Conservation (phyloP, 192 early-diverging fungal genomes). For the Backusella tarrabulga region DNA sequence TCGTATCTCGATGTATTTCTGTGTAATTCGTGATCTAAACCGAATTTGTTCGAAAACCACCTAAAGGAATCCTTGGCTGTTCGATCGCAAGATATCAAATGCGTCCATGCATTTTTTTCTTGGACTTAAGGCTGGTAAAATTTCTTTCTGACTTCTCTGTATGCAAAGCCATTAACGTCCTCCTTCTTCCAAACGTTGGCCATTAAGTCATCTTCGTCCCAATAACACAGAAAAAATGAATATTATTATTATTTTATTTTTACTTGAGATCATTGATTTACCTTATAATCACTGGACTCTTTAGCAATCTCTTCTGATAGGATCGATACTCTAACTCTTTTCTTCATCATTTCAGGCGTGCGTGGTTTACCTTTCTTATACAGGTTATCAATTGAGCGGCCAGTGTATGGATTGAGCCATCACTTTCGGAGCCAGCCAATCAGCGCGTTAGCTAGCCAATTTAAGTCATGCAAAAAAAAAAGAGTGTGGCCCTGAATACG, state of each 20-base stretch:
- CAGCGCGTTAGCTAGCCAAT: no score
- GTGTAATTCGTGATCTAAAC: background rate
- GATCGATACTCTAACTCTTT: background rate
- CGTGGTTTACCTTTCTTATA: background rate
- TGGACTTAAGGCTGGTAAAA: background rate
- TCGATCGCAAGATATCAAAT: background rate
- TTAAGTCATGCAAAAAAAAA: no score
- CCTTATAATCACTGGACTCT: background rate
- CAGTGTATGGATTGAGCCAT: background rate
- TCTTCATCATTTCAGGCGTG: background rate
- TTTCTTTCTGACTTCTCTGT: no score
- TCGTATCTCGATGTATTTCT: background rate
- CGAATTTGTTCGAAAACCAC: constrained; percentile 22
- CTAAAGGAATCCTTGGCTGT: background rate
- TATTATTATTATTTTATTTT: background rate
- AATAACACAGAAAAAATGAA: background rate
- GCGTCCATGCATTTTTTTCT: background rate
- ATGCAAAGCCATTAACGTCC: background rate
- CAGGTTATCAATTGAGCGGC: background rate
- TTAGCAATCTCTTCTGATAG: background rate
- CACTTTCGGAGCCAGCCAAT: no score
- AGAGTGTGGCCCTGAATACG: no score
- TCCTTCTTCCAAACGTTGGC: background rate
- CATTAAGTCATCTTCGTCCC: background rate
- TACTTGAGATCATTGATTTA: background rate